A percentile compares a stretch with the other conserved stretches of the same genome.
phyloP scores from a whole-genome alignment of 805 yeast species.

The Wickerhamomyces canadensis region DNA sequence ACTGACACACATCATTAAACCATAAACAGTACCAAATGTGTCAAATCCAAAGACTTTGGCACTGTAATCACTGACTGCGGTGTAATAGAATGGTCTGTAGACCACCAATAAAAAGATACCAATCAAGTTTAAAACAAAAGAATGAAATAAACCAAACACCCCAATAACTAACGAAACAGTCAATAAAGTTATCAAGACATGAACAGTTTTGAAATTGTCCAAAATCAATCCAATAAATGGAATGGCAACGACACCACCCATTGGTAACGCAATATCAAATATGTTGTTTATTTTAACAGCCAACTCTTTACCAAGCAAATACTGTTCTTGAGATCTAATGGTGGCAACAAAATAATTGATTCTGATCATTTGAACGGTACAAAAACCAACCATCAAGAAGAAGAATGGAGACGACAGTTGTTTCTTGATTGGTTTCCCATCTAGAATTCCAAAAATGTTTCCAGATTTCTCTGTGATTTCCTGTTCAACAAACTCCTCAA shows the following conservation, averaged over 20 bases:
- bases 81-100: conserved; percentile 88
- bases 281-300: conserved; percentile 63
- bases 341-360: conserved; percentile 93
- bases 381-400: conserved; percentile 65
- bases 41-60: conserved; percentile 92
- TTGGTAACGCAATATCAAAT: conserved; percentile 81
- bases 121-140: conserved; percentile 43
- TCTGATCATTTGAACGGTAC: conserved; percentile 85
- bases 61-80: conserved; percentile 86
- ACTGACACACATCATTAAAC: conserved; percentile 73
- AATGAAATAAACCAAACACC: conserved; percentile 56
- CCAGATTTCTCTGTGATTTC: conserved; percentile 48
- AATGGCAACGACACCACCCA: conserved; percentile 82
- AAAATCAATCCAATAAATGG: conserved; percentile 80
- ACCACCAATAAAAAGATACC: conserved; percentile 73
- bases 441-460: conserved; percentile 68
- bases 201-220: conserved; percentile 65
- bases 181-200: conserved; percentile 47
- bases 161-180: conserved; percentile 60
- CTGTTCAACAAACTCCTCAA: conserved; percentile 61
- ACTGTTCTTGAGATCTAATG: conserved; percentile 74
- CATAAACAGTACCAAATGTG: conserved; percentile 90
- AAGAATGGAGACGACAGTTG: conserved; percentile 68
- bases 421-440: conserved; percentile 45
- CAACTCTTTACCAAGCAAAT: conserved; percentile 44